Evolutionary conservation across 148 eudicot species (phyloP).

Genomic region (Rhododendron mucronatum): DNA sequence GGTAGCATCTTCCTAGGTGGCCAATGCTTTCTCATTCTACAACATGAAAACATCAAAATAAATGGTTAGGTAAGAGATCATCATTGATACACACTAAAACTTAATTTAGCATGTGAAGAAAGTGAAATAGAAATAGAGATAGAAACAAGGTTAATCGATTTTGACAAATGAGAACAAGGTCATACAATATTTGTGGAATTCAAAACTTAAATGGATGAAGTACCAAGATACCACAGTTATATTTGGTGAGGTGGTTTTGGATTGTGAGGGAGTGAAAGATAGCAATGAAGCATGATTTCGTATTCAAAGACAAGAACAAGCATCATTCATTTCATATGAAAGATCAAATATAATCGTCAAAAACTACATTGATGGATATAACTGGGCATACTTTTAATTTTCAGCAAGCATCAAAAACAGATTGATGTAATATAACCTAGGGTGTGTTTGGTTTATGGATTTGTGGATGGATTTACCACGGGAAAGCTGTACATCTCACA

Average conservation of each 20-base stretch:
- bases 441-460: neutral
- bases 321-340: neutral
- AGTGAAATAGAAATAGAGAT: neutral
- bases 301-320: neutral
- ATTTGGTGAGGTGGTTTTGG: neutral
- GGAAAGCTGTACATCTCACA: neutral
- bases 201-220: neutral
- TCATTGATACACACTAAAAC: neutral
- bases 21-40: conserved; percentile 50
- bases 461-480: neutral
- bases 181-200: neutral
- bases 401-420: neutral
- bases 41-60: neutral
- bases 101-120: neutral
- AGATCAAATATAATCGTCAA: neutral
- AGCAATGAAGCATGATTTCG: neutral
- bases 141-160: neutral
- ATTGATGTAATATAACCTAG: neutral
- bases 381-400: neutral
- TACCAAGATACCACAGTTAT: neutral
- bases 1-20: conserved; percentile 23
- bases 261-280: neutral
- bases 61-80: neutral
- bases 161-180: neutral
- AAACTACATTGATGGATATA: neutral